Percentiles rank a stretch among this genome's conserved stretches.
Conservation (phyloP, 2,329 filamentous ascomycete species). For the Aspergillus pseudoterreus region DNA sequence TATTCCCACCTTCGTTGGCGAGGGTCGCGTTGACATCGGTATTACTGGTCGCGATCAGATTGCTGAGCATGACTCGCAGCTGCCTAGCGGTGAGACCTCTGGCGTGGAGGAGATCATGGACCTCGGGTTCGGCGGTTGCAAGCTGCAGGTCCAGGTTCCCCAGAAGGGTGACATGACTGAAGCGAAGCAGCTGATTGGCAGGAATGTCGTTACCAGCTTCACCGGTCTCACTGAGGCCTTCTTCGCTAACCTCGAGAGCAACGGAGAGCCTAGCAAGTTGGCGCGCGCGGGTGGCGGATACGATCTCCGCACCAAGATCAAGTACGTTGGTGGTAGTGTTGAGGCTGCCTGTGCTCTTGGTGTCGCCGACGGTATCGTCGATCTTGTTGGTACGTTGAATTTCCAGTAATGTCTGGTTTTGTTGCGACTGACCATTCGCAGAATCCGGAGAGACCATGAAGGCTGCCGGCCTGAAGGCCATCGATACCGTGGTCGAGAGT, state of each 20-base stretch:
- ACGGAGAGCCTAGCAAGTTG: conserved; percentile 21
- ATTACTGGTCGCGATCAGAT: conserved; percentile 95
- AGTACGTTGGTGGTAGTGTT: conserved; percentile 93
- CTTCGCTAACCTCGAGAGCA: conserved; percentile 71
- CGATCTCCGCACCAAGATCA: conserved; percentile 72
- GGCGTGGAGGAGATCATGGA: conserved; percentile 85
- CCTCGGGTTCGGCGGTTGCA: conserved; percentile 85
- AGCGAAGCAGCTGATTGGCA: conserved; percentile 77
- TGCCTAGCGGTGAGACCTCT: conserved; percentile 36
- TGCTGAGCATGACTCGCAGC: conserved; percentile 73
- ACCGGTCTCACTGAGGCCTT: conserved; percentile 78
- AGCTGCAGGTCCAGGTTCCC: conserved; percentile 94
- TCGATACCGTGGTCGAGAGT: conserved; percentile 86
- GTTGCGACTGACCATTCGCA: conserved; percentile 32
- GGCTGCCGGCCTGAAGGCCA: conserved; percentile 87
- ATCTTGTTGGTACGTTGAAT: conserved; percentile 76
- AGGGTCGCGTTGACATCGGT: conserved; percentile 87
- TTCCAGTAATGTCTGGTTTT: neutral
- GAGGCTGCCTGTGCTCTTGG: conserved; percentile 94
- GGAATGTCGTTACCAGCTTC: conserved; percentile 94
- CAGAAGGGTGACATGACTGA: conserved; percentile 70
- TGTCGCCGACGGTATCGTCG: conserved; percentile 94
- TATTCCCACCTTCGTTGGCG: conserved; percentile 95
- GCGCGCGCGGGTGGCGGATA: neutral
- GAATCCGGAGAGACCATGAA: conserved; percentile 99